Percentiles rank a stretch among this genome's conserved stretches.
Evolutionary conservation across 306 rosid genomes (phyloP).

Genomic region (Adenanthera pavonina): DNA sequence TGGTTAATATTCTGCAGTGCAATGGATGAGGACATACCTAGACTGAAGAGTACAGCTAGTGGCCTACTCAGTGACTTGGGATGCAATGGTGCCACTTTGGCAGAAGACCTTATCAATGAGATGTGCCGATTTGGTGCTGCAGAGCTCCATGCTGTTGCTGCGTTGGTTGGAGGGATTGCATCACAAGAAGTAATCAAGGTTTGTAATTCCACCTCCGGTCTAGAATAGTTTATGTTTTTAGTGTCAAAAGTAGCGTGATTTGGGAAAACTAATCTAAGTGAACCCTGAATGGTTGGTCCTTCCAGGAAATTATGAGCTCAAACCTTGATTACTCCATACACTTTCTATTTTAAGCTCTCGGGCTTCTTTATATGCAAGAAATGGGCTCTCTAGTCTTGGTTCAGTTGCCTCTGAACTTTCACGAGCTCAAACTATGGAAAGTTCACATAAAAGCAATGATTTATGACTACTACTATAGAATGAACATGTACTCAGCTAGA

Average conservation of each 20-base stretch:
- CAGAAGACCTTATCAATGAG: constrained; percentile 96
- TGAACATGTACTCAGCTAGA: background rate
- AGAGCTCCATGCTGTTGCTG: constrained; percentile 92
- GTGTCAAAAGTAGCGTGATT: background rate
- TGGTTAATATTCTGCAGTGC: constrained; percentile 57
- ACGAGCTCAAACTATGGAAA: constrained; percentile 9
- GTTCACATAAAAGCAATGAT: constrained; percentile 13
- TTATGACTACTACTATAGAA: background rate
- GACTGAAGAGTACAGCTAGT: constrained; percentile 84
- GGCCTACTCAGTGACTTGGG: constrained; percentile 87
- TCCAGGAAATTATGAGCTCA: background rate
- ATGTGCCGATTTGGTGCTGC: constrained; percentile 99
- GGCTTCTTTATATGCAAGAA: constrained; percentile 10
- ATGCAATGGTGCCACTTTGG: constrained; percentile 77
- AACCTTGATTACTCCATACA: no score
- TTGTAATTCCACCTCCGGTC: constrained; percentile 27
- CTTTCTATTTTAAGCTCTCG: background rate
- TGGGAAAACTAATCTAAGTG: background rate
- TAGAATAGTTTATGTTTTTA: background rate
- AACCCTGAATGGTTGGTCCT: constrained; percentile 14
- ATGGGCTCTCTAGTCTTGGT: background rate
- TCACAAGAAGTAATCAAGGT: constrained; percentile 99
- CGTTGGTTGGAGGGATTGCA: constrained; percentile 94
- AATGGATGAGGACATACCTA: constrained; percentile 91
- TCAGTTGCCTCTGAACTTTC: constrained; percentile 21